Base-by-base conservation (phyloP, 495 filamentous ascomycete species). In the Barbatosphaeria neglecta region DNA sequence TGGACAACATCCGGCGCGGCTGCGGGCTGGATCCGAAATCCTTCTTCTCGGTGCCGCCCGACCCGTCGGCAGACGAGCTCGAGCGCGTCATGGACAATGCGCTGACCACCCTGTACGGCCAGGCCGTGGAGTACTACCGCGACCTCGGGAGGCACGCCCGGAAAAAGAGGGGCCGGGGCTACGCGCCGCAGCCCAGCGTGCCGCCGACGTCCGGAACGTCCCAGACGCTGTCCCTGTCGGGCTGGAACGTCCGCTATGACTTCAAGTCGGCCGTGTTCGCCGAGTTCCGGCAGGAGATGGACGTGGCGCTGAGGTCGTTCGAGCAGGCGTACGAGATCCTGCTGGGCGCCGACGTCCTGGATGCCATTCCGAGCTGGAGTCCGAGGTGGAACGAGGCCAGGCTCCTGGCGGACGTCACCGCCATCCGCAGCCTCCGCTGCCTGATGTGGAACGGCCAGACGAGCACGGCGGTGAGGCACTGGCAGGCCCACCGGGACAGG, bases 221-320 rank as follows among this genome's bases (percentile, higher is more conserved):
- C 15, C 83, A 87, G 55, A 85, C 83, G 0, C 63, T 95, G 17
- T 85, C 87, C n/a, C 72, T 79, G 10, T 83, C 86, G 45, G 87
- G 84, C 4, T 96, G 90, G 90, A 87, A 83, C 60, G 80, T 87
- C 18, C 82, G 90, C 2, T 95, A 94, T 58, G 90, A 96, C 55
- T 88, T 90, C 67, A 96, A 96, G 56, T 74, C 87, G 22, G 90
- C 86, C 7, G 70, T 93, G 1, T 86, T 95, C 56, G 87, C 90
- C 25, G 88, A 95, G 58, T 95, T 87, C 50, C 77, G 90, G 11
- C 83, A 87, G 57, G 90, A 96, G 56, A 86, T 90, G 77, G 89
- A 95, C 54, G 79, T 75, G 23, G 89, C 90, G 0, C 68, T 81
- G 42, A 77, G 86, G 24, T 88, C 85, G 45, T 95, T 85, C 51